phyloP scores from a whole-genome alignment of 768 basidiomycete genomes.

The Ramaria sp. region DNA sequence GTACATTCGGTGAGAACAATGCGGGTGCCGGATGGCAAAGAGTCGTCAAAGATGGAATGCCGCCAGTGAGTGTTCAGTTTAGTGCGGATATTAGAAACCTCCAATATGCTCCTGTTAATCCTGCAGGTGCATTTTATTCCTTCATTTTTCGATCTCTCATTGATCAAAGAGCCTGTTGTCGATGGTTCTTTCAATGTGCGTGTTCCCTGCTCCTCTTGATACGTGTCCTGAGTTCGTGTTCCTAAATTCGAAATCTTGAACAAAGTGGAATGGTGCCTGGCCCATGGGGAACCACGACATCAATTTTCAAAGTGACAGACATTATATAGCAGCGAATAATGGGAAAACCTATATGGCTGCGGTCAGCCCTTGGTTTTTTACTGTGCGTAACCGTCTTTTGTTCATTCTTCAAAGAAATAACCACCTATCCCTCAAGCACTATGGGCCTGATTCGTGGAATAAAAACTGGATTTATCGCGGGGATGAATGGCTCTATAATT shows the following conservation, averaged over 20 bases:
- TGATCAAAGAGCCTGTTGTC: slow-evolving; percentile 17
- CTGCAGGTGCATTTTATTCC: slow-evolving; percentile 23
- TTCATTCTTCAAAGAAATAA: not conserved
- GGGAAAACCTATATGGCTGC: slow-evolving; percentile 35
- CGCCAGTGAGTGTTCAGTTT: slow-evolving; percentile 17
- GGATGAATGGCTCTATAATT: slow-evolving; percentile 56
- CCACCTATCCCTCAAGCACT: slow-evolving; percentile 30
- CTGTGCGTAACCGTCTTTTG: slow-evolving; percentile 15
- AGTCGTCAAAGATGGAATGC: slow-evolving; percentile 33
- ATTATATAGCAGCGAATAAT: not conserved
- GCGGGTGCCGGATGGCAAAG: slow-evolving; percentile 43
- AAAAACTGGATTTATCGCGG: slow-evolving; percentile 61
- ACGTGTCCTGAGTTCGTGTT: slow-evolving; percentile 14
- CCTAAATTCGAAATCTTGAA: slow-evolving; percentile 3
- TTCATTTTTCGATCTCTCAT: slow-evolving; percentile 20
- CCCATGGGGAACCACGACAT: slow-evolving; percentile 29
- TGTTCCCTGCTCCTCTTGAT: slow-evolving; percentile 3
- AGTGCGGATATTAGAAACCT: not conserved
- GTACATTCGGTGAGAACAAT: slow-evolving; percentile 49
- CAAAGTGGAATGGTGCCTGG: slow-evolving; percentile 74
- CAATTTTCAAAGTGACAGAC: not conserved
- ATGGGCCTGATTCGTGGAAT: slow-evolving; percentile 51
- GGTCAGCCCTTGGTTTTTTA: slow-evolving; percentile 71
- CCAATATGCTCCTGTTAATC: not conserved
- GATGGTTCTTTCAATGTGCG: slow-evolving; percentile 52